Base-by-base conservation (phyloP, 345 rosid species). In the Pelargonium nanum region DNA sequence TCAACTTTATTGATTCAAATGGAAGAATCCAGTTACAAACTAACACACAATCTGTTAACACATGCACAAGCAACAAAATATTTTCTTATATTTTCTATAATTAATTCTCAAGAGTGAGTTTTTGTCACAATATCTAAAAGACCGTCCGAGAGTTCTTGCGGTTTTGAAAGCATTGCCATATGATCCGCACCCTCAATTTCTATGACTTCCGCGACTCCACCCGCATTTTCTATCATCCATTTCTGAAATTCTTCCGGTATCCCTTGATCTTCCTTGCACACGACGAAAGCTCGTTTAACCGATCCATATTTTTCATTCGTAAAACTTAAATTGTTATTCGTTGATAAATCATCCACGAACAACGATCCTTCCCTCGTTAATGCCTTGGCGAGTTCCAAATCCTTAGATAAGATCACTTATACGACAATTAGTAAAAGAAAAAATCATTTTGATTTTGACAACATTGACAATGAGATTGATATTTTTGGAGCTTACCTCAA, bases 81-180 rank as follows among this genome's bases (percentile, higher is more conserved):
- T n/a, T n/a, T n/a, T n/a, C n/a, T n/a, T n/a, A n/a, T n/a, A n/a
- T n/a, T n/a, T n/a, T n/a, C n/a, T n/a, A n/a, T n/a, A n/a, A n/a
- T n/a, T n/a, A n/a, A n/a, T 4, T 34, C 45, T 34, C 12, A 34
- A 34, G 13, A 34, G 12, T 34, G 45, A 34, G 45, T 34, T 34
- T 34, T 34, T 9, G 34, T 8, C 8, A 28, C 5, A 3, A 28
- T 3, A 28, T 4, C 8, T 4, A 79, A 71, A 58, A 55, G 23
- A 34, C 32, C 3, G 10, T 73, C 50, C 10, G 53, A 67, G 24
- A 81, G 75, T 63, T 75, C 48, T 55, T 58, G 60, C 1, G 79
- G 73, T 64, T 69, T 61, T 12, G 70, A 78, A 24, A 81, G 26
- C 85, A 81, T 78, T 4, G 74, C 32, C 81, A 76, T 73, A 21